These are phyloP conservation scores for Xylariaceae sp. DNA, from an alignment of 2,329 filamentous ascomycete species.

Conservation along the genomic window DNA sequence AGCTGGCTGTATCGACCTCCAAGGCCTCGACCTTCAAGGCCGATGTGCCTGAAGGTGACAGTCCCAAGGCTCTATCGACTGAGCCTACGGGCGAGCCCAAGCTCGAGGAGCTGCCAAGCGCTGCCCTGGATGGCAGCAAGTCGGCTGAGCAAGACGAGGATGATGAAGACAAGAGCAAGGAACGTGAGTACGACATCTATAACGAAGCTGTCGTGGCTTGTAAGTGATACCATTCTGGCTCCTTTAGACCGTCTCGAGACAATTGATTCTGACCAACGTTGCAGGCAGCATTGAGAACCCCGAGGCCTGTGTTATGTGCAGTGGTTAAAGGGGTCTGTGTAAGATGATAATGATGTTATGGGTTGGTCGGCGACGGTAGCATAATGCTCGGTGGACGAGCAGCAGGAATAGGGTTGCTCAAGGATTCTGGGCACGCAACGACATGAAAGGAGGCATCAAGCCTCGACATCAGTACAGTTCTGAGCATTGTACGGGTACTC, in stretches of 20 bases:
- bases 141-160: slow-evolving; percentile 63
- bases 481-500: slow-evolving; percentile 1
- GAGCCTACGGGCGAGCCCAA: slow-evolving; percentile 61
- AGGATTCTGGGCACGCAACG: background rate
- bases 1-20: slow-evolving; percentile 51
- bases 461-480: background rate
- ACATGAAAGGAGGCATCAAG: background rate
- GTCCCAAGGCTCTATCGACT: slow-evolving; percentile 69
- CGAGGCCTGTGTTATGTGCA: slow-evolving; percentile 95
- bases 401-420: slow-evolving; percentile 3
- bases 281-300: slow-evolving; percentile 92
- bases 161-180: slow-evolving; percentile 61
- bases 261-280: slow-evolving; percentile 30
- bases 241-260: background rate
- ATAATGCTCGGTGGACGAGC: slow-evolving; percentile 13
- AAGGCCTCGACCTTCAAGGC: slow-evolving; percentile 68
- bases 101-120: slow-evolving; percentile 59
- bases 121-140: slow-evolving; percentile 48
- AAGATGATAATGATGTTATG: slow-evolving; percentile 23
- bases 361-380: slow-evolving; percentile 22
- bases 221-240: slow-evolving; percentile 41
- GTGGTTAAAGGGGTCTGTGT: slow-evolving; percentile 55
- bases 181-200: slow-evolving; percentile 87
- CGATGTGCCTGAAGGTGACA: slow-evolving; percentile 70
- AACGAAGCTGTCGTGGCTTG: slow-evolving; percentile 86